phyloP scores from a whole-genome alignment of 1,284 basidiomycete genomes.

The Trichosporon coremiiforme region DNA sequence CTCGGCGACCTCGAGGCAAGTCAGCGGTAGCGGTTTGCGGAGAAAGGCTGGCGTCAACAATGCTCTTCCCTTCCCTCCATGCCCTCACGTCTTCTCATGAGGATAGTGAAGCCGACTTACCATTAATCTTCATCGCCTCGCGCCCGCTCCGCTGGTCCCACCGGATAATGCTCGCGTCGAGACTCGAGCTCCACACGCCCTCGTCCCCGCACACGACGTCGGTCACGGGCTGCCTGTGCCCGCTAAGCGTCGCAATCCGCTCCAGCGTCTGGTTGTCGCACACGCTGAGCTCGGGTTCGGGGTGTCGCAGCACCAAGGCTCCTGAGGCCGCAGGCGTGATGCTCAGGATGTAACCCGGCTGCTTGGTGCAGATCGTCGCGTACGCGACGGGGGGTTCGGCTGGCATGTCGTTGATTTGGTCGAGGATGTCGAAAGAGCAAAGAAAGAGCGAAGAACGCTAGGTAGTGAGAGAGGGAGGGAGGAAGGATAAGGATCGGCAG shows the following conservation, averaged over 20 bases:
- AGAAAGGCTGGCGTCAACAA: slow-evolving; percentile 44
- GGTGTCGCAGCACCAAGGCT: slow-evolving; percentile 53
- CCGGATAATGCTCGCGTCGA: slow-evolving; percentile 49
- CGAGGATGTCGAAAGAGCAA: neutral
- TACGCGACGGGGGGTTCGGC: slow-evolving; percentile 45
- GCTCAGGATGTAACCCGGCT: slow-evolving; percentile 51
- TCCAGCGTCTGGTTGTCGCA: slow-evolving; percentile 53
- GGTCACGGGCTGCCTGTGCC: slow-evolving; percentile 44
- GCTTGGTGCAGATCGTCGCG: slow-evolving; percentile 42
- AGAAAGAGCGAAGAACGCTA: neutral
- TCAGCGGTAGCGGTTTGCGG: slow-evolving; percentile 51
- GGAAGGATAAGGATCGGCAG: no score
- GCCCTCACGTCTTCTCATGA: no score
- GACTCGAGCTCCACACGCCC: slow-evolving; percentile 48
- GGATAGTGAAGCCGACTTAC: slow-evolving; percentile 46
- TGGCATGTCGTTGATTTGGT: slow-evolving; percentile 40
- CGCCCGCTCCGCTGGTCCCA: slow-evolving; percentile 53
- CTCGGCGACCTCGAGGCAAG: slow-evolving; percentile 48
- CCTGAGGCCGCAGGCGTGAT: slow-evolving; percentile 49
- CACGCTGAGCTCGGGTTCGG: slow-evolving; percentile 46
- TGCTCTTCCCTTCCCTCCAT: no score
- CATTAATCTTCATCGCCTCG: slow-evolving; percentile 46
- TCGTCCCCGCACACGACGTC: slow-evolving; percentile 38
- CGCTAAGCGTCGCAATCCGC: slow-evolving; percentile 44
- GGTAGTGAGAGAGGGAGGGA: neutral